Percentiles rank a stretch among this genome's conserved stretches.
These are phyloP conservation scores for Cardamine chenopodiifolia DNA, from an alignment of 345 rosid species.

Conservation along the genomic window DNA sequence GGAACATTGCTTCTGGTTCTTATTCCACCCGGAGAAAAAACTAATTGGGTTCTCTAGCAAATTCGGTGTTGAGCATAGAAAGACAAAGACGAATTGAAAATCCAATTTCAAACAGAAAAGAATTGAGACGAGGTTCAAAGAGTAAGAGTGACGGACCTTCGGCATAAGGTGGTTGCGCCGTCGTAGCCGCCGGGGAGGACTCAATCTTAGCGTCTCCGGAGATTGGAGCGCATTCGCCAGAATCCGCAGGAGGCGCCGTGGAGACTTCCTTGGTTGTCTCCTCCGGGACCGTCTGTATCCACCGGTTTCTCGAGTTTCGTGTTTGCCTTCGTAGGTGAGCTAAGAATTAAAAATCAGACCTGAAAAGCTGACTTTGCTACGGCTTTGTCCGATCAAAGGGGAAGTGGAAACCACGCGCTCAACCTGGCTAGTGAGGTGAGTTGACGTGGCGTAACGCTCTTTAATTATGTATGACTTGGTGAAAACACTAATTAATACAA, in stretches of 20 bases:
- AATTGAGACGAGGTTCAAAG: neutral
- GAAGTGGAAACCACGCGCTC: too few species aligned
- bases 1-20: conserved; percentile 47
- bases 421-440: too few species aligned
- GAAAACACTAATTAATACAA: too few species aligned
- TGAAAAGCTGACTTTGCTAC: too few species aligned
- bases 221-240: conserved; percentile 44
- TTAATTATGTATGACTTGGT: too few species aligned
- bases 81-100: conserved; percentile 8
- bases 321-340: too few species aligned
- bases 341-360: too few species aligned
- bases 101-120: conserved; percentile 13
- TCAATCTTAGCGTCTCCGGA: conserved; percentile 59
- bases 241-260: conserved; percentile 52
- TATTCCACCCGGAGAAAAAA: conserved; percentile 53
- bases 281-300: neutral
- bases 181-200: conserved; percentile 46
- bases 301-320: conserved; percentile 53
- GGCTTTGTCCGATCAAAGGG: too few species aligned
- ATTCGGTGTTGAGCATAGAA: conserved; percentile 58
- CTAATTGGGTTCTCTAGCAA: conserved; percentile 59
- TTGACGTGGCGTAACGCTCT: too few species aligned
- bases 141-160: conserved; percentile 48
- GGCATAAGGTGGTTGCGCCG: conserved; percentile 56
- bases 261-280: conserved; percentile 62